Evolutionary conservation across 129 eudicot species (phyloP), one percentile per base, ranked within the genome.

Genomic region (Pulicaria dysenterica): DNA sequence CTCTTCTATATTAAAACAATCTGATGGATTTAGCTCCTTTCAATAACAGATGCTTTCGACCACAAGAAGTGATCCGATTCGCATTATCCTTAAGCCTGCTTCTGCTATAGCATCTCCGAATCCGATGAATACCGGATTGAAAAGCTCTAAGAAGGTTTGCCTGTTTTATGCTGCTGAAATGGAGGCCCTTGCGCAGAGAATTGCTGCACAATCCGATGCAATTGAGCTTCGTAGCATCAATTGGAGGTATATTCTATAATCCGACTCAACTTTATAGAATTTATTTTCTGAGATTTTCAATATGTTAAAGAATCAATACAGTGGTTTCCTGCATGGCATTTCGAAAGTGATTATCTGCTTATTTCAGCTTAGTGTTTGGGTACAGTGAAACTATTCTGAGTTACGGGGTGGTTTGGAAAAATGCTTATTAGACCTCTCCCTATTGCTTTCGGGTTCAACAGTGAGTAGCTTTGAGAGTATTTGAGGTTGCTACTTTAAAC

Each of bases 181-280:
- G 90, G 84, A 85, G 79, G 91, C 81, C 24, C 88, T 94, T 6
- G 99, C 99, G 14, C 73, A 79, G 50, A 63, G 97, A 46, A 80
- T 94, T 53, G 99, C 97, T 5, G 78, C 97, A 5, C 85, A 90
- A 13, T 88, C 96, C 11, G 99, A 94, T 73, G 86, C 97, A 3
- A 94, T 94, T 78, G 93, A 94, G 85, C 97, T 94, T 10, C 91
- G 99, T 12, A 73, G 83, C 76, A 90, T 93, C 54, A 85, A 80
- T 50, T 93, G 98, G 98, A 87, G 95, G 98, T 93, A 73, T 3
- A 48, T 5, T 47, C 31, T 0, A 0, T 12, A 17, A 15, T n/a
- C 36, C 63, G 50, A 24, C 42, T 11, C 17, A 37, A 56, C 2
- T 55, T 31, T 38, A 69, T 39, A 1, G 43, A 19, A 57, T 70